Evolutionary conservation across 2,329 filamentous ascomycete genomes (phyloP), one percentile per base, ranked within the genome.

Genomic region (Tolypocladium endophyticum): DNA sequence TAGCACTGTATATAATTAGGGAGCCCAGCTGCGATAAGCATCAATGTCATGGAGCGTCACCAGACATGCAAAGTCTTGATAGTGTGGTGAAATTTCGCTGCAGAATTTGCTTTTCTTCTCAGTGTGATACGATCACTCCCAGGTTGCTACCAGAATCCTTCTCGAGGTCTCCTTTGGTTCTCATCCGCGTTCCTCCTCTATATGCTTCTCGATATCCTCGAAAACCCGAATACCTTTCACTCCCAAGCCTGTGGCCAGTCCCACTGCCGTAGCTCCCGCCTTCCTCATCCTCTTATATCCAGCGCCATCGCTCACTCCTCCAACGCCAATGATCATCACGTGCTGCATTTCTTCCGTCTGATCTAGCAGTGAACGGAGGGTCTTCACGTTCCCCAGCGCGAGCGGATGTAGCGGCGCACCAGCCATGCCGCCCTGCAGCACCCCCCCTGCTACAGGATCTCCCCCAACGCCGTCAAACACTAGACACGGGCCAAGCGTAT

Each of bases 331-430:
- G 36, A 92, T 77, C 20, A 76, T 74, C 30, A 92, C 76, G n/a
- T 79, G 74, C 12, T 71, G 71, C 55, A 90, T 71, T 43, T 65
- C 64, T 0, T 74, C 66, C 18, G 77, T 67, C 39, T 73, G 71
- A 64, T 87, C 82, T 20, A 92, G 70, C 72, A 88, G 69, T 25
- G 69, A 71, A 25, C 85, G 73, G n/a, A 93, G 78, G 1, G 82
- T 86, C n/a, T 77, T 77, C 38, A 92, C 89, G 65, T 92, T 93
- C 0, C 89, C 89, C 36, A 93, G 71, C 0, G 88, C 86, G 0
- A 93, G 74, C 0, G 88, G 85, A 71, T 92, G 89, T 52, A 93
- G 73, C 23, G 87, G 81, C 14, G 87, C 80, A 0, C 89, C 89
- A 0, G 87, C 89, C 73, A 92, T 77, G 0, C 89, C 89, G 0